These are phyloP conservation scores for Paraphysoderma sedebokerense DNA, from an alignment of 371 early-diverging fungal species.

Conservation along the genomic window DNA sequence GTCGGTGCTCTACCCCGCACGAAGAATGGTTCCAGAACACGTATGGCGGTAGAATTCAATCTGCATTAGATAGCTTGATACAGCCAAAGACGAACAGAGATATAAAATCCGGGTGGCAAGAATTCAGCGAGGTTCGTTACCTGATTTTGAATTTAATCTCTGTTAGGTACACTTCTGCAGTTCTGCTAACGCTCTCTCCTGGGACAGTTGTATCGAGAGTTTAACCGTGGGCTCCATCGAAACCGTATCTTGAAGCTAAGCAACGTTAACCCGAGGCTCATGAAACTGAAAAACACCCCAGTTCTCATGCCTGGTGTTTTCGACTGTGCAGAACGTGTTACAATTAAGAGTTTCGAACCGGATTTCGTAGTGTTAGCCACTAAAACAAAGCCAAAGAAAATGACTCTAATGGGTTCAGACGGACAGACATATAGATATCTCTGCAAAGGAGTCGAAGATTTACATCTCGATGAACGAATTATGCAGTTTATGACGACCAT, in stretches of 20 bases:
- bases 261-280: slow-evolving; percentile 45
- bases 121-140: slow-evolving; percentile 33
- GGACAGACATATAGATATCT: slow-evolving; percentile 61
- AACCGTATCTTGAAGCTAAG: slow-evolving; percentile 30
- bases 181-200: neutral
- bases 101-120: slow-evolving; percentile 35
- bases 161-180: neutral
- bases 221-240: slow-evolving; percentile 19
- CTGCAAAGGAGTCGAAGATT: slow-evolving; percentile 80
- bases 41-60: slow-evolving; percentile 29
- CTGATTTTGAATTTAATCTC: neutral
- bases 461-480: slow-evolving; percentile 79
- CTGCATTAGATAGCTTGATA: slow-evolving; percentile 27
- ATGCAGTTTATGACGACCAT: slow-evolving; percentile 60
- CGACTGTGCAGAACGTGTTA: slow-evolving; percentile 9
- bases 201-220: too few relatives aligned
- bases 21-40: slow-evolving; percentile 44
- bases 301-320: slow-evolving; percentile 46
- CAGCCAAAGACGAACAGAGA: slow-evolving; percentile 27
- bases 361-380: slow-evolving; percentile 49
- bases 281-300: slow-evolving; percentile 20
- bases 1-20: slow-evolving; percentile 28
- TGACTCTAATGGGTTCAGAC: slow-evolving; percentile 49
- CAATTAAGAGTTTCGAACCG: slow-evolving; percentile 38
- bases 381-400: slow-evolving; percentile 81